Evolutionary conservation across 306 rosid genomes (phyloP).

Genomic region (Pachyrhizus erosus): DNA sequence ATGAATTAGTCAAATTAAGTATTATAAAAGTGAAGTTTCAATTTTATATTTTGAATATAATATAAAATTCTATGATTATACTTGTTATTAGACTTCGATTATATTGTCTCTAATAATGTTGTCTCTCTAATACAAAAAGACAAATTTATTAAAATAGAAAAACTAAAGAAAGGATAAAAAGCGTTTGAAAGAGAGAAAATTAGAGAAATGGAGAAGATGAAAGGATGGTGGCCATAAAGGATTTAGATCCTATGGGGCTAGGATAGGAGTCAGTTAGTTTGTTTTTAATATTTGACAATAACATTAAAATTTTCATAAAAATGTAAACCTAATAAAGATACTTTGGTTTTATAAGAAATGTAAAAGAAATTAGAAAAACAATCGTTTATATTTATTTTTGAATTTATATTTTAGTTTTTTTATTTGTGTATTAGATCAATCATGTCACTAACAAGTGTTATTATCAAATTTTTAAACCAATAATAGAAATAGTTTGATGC

Average conservation of each 20-base stretch:
- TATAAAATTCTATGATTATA: background rate
- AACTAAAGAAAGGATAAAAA: too few relatives aligned
- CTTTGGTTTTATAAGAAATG: slow-evolving; percentile 5
- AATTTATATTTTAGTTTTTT: slow-evolving; percentile 3
- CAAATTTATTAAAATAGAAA: too few relatives aligned
- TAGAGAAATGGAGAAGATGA: too few relatives aligned
- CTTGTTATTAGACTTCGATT: background rate
- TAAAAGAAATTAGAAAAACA: slow-evolving; percentile 1
- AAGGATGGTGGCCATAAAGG: too few relatives aligned
- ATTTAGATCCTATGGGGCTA: background rate
- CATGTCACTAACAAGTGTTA: background rate
- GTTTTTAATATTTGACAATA: slow-evolving; percentile 8
- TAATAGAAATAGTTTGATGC: slow-evolving; percentile 68
- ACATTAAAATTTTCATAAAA: slow-evolving; percentile 8
- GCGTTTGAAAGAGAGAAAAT: too few relatives aligned
- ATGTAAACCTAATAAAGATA: slow-evolving; percentile 8
- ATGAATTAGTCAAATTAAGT: background rate
- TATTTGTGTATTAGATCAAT: background rate
- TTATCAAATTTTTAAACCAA: background rate
- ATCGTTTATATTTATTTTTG: background rate
- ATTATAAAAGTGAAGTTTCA: background rate
- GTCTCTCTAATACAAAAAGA: too few relatives aligned
- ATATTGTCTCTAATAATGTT: background rate
- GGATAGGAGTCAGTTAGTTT: background rate
- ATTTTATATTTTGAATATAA: background rate